phyloP scores from a whole-genome alignment of 257 asterid species.

The Haberlea rhodopensis region DNA sequence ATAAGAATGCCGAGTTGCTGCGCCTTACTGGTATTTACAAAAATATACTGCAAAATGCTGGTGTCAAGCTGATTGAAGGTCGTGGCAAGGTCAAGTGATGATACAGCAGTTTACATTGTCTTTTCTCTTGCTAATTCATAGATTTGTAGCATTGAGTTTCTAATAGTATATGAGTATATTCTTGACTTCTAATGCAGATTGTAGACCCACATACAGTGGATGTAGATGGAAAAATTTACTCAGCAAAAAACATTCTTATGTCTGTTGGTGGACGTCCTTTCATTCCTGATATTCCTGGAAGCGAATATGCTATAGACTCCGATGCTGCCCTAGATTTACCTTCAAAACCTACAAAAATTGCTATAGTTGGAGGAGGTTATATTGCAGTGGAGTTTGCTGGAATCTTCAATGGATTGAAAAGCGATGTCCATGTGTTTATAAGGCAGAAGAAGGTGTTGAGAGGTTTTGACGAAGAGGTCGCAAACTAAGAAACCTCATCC shows the following conservation, averaged over 20 bases:
- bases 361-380: constrained; percentile 96
- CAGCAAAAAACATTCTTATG: constrained; percentile 86
- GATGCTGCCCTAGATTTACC: constrained; percentile 97
- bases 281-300: constrained; percentile 94
- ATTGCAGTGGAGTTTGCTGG: constrained; percentile 99
- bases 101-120: background rate
- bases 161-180: constrained; percentile 14
- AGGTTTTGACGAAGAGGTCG: constrained; percentile 97
- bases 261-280: constrained; percentile 98
- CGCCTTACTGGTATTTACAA: constrained; percentile 90
- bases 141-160: background rate
- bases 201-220: constrained; percentile 90
- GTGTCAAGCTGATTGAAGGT: constrained; percentile 74
- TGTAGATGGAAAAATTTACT: constrained; percentile 76
- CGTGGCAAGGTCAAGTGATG: constrained; percentile 82
- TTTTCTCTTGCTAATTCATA: constrained; percentile 4
- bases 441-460: constrained; percentile 87
- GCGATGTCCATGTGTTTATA: constrained; percentile 86
- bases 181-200: constrained; percentile 43
- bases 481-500: constrained; percentile 10
- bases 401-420: constrained; percentile 84
- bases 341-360: constrained; percentile 74
- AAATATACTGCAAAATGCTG: constrained; percentile 71
- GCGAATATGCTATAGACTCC: constrained; percentile 83
- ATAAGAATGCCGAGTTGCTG: constrained; percentile 88